phyloP scores from a whole-genome alignment of 495 filamentous ascomycete genomes.

The Monascus purpureus region DNA sequence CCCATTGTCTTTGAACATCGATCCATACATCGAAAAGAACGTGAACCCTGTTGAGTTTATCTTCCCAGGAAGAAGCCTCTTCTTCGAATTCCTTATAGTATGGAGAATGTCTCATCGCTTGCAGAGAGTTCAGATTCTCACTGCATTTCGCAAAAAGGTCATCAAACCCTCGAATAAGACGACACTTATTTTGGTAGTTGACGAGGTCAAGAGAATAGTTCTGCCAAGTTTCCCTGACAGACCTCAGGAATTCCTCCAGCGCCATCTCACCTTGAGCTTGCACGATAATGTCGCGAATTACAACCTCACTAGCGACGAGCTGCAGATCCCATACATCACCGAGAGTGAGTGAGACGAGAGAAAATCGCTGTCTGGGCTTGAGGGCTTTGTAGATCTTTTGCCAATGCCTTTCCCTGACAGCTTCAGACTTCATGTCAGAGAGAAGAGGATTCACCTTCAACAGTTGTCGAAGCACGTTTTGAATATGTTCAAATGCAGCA shows the following conservation, averaged over 20 bases:
- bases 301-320: conserved; percentile 65
- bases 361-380: conserved; percentile 82
- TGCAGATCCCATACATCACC: conserved; percentile 98
- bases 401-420: conserved; percentile 93
- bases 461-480: conserved; percentile 72
- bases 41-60: conserved; percentile 93
- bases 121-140: conserved; percentile 91
- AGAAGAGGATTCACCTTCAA: conserved; percentile 83
- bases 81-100: conserved; percentile 99
- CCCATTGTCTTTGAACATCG: conserved; percentile 98
- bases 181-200: conserved; percentile 94
- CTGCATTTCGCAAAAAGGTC: conserved; percentile 97
- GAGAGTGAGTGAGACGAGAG: conserved; percentile 80
- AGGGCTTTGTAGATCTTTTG: conserved; percentile 90
- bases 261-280: conserved; percentile 99
- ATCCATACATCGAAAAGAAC: conserved; percentile 99
- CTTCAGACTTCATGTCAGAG: conserved; percentile 89
- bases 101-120: conserved; percentile 96
- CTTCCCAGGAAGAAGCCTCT: conserved; percentile 91
- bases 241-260: conserved; percentile 91
- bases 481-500: conserved; percentile 95
- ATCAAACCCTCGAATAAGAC: conserved; percentile 94
- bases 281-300: conserved; percentile 81
- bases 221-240: conserved; percentile 93
- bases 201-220: conserved; percentile 88